A percentile compares a stretch with the other conserved stretches of the same genome.
Conservation (phyloP, 257 asterid species). For the Verbena officinalis region DNA sequence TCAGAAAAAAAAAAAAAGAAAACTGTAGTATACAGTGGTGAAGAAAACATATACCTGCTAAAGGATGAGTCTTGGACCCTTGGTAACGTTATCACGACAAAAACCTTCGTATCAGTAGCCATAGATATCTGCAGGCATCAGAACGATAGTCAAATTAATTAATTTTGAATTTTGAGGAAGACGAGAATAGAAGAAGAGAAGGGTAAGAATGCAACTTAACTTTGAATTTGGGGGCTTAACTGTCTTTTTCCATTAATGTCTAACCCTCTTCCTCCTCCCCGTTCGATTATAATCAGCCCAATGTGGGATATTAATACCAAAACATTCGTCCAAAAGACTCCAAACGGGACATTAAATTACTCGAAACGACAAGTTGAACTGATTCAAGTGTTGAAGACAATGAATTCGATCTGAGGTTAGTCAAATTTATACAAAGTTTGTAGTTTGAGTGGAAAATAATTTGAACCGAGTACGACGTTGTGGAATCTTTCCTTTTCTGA, state of each 20-base stretch:
- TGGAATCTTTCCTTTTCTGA: neutral
- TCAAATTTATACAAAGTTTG: neutral
- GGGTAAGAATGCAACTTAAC: neutral
- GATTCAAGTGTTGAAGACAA: slow-evolving; percentile 8
- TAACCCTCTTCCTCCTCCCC: neutral
- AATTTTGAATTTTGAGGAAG: neutral
- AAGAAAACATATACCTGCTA: neutral
- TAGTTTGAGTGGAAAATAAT: neutral
- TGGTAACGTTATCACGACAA: neutral
- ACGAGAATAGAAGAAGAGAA: neutral
- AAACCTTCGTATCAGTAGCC: neutral
- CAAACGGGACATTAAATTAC: neutral
- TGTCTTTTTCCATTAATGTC: too few relatives aligned
- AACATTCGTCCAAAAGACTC: neutral
- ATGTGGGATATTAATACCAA: neutral
- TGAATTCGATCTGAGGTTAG: slow-evolving; percentile 22
- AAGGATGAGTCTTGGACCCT: neutral
- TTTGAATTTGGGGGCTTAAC: neutral
- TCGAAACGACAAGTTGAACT: slow-evolving; percentile 14
- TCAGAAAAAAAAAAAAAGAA: too few relatives aligned
- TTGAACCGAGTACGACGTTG: neutral
- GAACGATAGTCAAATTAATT: neutral
- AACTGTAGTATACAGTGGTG: neutral
- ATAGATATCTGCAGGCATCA: neutral
- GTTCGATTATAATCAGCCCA: neutral